Percentiles rank a stretch among this genome's conserved stretches.
Conservation (phyloP, 2,329 filamentous ascomycete genomes). For the Hansfordia pulvinata region DNA sequence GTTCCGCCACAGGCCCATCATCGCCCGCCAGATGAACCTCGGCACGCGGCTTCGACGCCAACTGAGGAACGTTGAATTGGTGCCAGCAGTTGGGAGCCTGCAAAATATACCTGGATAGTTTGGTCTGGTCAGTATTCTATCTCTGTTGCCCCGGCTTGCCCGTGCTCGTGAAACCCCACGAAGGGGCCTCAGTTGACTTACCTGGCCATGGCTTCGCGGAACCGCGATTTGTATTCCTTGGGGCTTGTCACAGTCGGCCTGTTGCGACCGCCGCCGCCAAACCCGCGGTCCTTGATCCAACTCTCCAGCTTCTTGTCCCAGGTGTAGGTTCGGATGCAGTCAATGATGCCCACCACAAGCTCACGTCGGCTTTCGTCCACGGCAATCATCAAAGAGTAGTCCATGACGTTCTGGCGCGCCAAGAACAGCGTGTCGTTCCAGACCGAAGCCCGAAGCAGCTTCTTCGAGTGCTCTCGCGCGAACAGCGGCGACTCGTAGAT, state of each 20-base stretch:
- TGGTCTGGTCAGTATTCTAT: slow-evolving; percentile 1
- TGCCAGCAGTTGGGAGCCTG: slow-evolving; percentile 68
- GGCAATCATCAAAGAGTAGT: slow-evolving; percentile 96
- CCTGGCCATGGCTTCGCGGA: slow-evolving; percentile 92
- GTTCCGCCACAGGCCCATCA: background rate
- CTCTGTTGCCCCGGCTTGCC: too few species aligned
- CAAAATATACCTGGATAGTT: slow-evolving; percentile 48
- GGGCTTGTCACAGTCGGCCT: slow-evolving; percentile 92
- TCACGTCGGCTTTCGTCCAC: slow-evolving; percentile 85
- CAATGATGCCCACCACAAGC: slow-evolving; percentile 92
- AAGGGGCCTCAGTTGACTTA: slow-evolving; percentile 29
- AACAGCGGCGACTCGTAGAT: slow-evolving; percentile 97
- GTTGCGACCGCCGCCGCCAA: slow-evolving; percentile 62
- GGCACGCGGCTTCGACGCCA: slow-evolving; percentile 9
- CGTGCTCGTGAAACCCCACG: background rate
- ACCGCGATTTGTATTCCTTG: slow-evolving; percentile 93
- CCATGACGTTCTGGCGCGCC: slow-evolving; percentile 94
- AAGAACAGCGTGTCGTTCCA: slow-evolving; percentile 98
- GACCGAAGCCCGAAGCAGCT: slow-evolving; percentile 77
- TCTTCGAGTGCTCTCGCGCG: slow-evolving; percentile 90
- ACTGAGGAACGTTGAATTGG: slow-evolving; percentile 35
- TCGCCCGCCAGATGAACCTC: slow-evolving; percentile 4
- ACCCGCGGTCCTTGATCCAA: slow-evolving; percentile 96
- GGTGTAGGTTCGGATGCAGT: slow-evolving; percentile 95
- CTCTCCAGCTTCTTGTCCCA: slow-evolving; percentile 99